phyloP scores from a whole-genome alignment of 129 eudicot genomes.

The Mikania micrantha region DNA sequence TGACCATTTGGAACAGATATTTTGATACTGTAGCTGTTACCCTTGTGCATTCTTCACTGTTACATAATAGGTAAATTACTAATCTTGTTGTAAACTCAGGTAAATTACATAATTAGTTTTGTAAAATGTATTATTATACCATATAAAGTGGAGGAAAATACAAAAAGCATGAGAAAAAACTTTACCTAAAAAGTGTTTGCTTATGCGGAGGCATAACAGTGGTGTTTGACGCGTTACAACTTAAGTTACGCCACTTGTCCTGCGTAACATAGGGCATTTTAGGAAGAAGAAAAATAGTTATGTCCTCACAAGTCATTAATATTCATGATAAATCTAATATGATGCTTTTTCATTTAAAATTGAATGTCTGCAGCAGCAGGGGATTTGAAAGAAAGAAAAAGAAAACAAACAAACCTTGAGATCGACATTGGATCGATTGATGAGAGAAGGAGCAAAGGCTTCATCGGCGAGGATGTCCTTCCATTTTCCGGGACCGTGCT shows the following conservation, averaged over 20 bases:
- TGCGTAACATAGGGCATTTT: not conserved
- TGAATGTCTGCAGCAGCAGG: too few relatives aligned
- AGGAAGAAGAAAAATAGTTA: too few relatives aligned
- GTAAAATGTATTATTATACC: not conserved
- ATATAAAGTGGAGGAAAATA: too few relatives aligned
- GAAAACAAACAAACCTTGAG: not conserved
- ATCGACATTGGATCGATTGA: not conserved
- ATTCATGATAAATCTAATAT: too few relatives aligned
- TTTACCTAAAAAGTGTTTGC: not conserved
- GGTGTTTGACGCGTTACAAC: not conserved
- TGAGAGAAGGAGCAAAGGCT: not conserved
- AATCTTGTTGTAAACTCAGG: too few relatives aligned
- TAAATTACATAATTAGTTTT: too few relatives aligned
- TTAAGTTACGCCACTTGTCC: conserved; percentile 1
- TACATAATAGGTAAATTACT: not conserved
- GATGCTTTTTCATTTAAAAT: too few relatives aligned
- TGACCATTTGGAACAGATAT: not conserved
- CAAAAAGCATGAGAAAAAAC: too few relatives aligned
- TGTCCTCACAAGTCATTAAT: too few relatives aligned
- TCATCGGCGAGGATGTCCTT: not conserved
- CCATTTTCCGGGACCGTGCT: not conserved
- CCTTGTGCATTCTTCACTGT: not conserved
- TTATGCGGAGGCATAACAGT: too few relatives aligned
- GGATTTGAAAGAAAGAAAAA: too few relatives aligned
- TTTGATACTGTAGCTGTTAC: not conserved